Percentiles rank a stretch among this genome's conserved stretches.
Conservation (phyloP, 129 eudicot species). For the Helianthus annuus region DNA sequence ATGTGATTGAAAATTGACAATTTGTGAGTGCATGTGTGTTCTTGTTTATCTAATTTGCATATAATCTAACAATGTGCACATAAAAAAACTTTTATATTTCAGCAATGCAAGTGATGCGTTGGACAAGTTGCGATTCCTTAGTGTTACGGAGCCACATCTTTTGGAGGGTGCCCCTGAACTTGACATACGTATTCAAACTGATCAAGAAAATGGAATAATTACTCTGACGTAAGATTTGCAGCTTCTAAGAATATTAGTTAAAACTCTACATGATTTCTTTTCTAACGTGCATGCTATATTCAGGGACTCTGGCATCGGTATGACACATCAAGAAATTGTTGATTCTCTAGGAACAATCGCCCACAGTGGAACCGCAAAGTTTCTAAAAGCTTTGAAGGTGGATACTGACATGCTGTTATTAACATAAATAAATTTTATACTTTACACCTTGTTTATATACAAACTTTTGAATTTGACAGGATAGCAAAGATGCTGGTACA, state of each 20-base stretch:
- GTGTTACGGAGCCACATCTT: slow-evolving; percentile 82
- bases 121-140: slow-evolving; percentile 94
- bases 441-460: slow-evolving; percentile 1
- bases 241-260: neutral
- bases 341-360: slow-evolving; percentile 98
- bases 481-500: slow-evolving; percentile 89
- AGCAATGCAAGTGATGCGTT: slow-evolving; percentile 99
- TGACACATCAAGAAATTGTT: slow-evolving; percentile 91
- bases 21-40: neutral
- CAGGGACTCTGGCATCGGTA: slow-evolving; percentile 96
- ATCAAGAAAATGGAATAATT: slow-evolving; percentile 82
- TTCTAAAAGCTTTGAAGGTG: slow-evolving; percentile 85
- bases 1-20: neutral
- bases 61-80: neutral
- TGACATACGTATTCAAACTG: slow-evolving; percentile 86
- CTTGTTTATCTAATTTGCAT: neutral
- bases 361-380: slow-evolving; percentile 98
- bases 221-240: slow-evolving; percentile 67
- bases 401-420: neutral
- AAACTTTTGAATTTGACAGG: slow-evolving; percentile 48
- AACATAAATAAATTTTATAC: neutral
- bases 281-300: slow-evolving; percentile 1
- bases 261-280: neutral
- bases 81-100: slow-evolving; percentile 12
- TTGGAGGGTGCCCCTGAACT: slow-evolving; percentile 78